Evolutionary conservation across 441 rosid species (phyloP).

Genomic region (Pelargonium cotyledonis): DNA sequence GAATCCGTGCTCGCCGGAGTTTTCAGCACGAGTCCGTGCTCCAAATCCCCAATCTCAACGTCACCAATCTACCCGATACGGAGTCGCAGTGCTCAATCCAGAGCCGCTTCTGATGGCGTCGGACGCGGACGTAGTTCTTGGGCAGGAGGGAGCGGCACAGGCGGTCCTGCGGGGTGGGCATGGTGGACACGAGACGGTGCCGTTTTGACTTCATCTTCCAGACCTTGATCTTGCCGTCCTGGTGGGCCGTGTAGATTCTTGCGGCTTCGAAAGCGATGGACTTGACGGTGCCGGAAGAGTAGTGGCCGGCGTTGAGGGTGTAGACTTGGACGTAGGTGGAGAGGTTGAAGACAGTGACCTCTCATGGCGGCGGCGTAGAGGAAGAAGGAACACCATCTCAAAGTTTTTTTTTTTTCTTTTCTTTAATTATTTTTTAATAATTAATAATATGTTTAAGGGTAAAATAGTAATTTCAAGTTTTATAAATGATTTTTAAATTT

Average conservation of each 20-base stretch:
- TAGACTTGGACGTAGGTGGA: constrained; percentile 22
- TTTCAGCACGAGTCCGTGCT: too few relatives aligned
- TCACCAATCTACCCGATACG: too few relatives aligned
- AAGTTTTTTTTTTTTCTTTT: too few relatives aligned
- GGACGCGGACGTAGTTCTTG: constrained; percentile 31
- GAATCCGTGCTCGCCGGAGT: too few relatives aligned
- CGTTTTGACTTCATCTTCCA: constrained; percentile 27
- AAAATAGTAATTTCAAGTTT: too few relatives aligned
- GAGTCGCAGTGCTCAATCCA: constrained; percentile 50
- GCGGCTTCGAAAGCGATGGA: constrained; percentile 29
- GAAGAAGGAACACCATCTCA: too few relatives aligned
- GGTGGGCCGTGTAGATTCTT: constrained; percentile 45
- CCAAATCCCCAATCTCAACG: too few relatives aligned
- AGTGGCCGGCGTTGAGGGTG: constrained; percentile 18
- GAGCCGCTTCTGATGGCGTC: constrained; percentile 42
- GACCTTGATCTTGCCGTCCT: constrained; percentile 41
- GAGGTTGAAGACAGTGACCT: constrained; percentile 33
- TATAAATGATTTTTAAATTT: too few relatives aligned
- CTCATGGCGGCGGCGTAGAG: constrained; percentile 34
- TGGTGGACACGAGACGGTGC: constrained; percentile 31
- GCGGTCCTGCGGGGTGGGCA: constrained; percentile 39
- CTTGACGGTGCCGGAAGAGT: constrained; percentile 36
- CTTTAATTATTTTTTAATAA: too few relatives aligned
- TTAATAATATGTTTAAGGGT: too few relatives aligned
- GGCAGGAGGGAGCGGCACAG: constrained; percentile 30